Evolutionary conservation across 2,329 filamentous ascomycete genomes (phyloP), one percentile per base, ranked within the genome.

Genomic region (Epichloe sylvatica): DNA sequence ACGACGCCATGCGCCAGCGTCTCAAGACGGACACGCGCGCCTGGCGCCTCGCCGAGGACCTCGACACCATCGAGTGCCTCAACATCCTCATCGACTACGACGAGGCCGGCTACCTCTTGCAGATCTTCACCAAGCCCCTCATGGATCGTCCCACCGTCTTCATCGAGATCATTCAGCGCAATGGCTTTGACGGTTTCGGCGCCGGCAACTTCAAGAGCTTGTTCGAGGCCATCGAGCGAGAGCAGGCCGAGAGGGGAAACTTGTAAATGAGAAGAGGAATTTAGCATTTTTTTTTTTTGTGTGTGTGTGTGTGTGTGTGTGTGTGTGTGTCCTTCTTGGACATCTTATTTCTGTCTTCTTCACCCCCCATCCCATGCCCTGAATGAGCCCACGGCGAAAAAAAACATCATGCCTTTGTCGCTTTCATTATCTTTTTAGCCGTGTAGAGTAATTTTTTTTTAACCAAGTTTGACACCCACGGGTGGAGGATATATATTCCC

Each of bases 81-180:
- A 87, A 90, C 66, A 94, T 96, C 58, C 69, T 97, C 59, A 92
- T 96, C 61, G 90, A 96, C 69, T 96, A 96, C 60, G 91, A 96
- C 59, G 89, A 95, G 74, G 80, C 79, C 23, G 91, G 91, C 0
- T 96, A 96, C 67, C 67, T 96, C 55, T 67, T 83, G 49, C 78
- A 83, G 68, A 70, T 88, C 35, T 88, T 88, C 66, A 87, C 83
- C 34, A 88, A 88, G 79, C 91, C 91, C 55, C 67, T 96, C 57
- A 86, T 95, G 83, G 90, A 96, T 67, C 81, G 91, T 12, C 91
- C 91, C 23, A 96, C 91, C 3, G 90, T 96, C 30, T 96, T 96
- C 64, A 81, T 96, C 55, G 91, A 96, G 76, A 94, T 96, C 59
- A 96, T 96, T 59, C 89, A 96, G 73, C 74, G 90, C 51, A 83